A percentile compares a stretch with the other conserved stretches of the same genome.
Evolutionary conservation across 768 basidiomycete genomes (phyloP).

Genomic region (Russula ochroleuca): DNA sequence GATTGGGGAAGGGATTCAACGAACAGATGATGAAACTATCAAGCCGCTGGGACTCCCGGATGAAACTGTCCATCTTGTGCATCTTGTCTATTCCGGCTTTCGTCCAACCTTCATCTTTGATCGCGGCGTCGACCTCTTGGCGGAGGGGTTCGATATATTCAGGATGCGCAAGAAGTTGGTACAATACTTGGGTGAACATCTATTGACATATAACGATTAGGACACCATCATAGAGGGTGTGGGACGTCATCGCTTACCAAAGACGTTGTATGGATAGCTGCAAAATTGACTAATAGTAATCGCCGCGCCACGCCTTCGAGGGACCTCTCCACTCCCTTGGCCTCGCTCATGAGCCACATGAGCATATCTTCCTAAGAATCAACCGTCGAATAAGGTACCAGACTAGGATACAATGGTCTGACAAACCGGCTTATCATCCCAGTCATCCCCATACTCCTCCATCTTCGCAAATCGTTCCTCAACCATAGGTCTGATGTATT

Average conservation of each 20-base stretch:
- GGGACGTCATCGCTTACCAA: slow-evolving; percentile 28
- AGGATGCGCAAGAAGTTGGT: slow-evolving; percentile 28
- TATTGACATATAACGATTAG: not conserved
- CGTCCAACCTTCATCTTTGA: too few species aligned
- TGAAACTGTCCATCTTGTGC: slow-evolving; percentile 37
- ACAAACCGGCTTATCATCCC: not conserved
- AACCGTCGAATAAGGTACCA: not conserved
- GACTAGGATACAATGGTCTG: too few species aligned
- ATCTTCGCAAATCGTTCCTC: slow-evolving; percentile 5
- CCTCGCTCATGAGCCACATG: too few species aligned
- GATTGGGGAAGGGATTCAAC: not conserved
- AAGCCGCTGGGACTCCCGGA: slow-evolving; percentile 33
- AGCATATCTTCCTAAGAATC: slow-evolving; percentile 29
- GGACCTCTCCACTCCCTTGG: not conserved
- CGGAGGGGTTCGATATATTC: slow-evolving; percentile 23
- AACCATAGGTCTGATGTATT: not conserved
- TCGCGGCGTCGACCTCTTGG: too few species aligned
- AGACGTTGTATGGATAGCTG: slow-evolving; percentile 37
- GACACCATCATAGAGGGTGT: not conserved
- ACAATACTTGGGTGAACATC: slow-evolving; percentile 23
- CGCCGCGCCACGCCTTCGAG: slow-evolving; percentile 34
- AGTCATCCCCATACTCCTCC: not conserved
- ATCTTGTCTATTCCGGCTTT: slow-evolving; percentile 9
- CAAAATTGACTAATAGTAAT: slow-evolving; percentile 39
- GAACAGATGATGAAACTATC: slow-evolving; percentile 16